These are phyloP conservation scores for Chaetoscypha palmicola DNA, from an alignment of 2,329 filamentous ascomycete genomes.

Conservation along the genomic window DNA sequence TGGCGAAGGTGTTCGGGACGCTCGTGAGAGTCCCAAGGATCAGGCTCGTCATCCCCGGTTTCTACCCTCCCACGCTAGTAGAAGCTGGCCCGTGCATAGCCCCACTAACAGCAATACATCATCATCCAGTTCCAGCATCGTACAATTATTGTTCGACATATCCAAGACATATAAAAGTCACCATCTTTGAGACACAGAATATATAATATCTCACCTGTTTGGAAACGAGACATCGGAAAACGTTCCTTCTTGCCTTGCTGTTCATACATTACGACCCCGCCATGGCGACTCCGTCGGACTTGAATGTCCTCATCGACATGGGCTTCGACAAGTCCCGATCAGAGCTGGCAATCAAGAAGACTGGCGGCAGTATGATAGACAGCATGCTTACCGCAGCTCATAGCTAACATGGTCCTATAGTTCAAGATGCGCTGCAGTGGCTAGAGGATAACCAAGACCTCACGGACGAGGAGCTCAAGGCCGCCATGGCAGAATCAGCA, in stretches of 20 bases:
- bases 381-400: background rate
- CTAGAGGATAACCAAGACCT: slow-evolving; percentile 88
- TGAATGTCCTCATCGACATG: slow-evolving; percentile 59
- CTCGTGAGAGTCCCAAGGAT: slow-evolving; percentile 2
- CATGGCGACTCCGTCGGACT: slow-evolving; percentile 50
- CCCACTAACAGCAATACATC: too few relatives aligned
- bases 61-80: too few relatives aligned
- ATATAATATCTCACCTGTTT: too few relatives aligned
- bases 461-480: slow-evolving; percentile 71
- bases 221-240: too few relatives aligned
- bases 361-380: slow-evolving; percentile 72
- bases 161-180: too few relatives aligned
- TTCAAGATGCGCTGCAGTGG: slow-evolving; percentile 90
- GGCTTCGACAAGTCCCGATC: slow-evolving; percentile 79
- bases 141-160: too few relatives aligned
- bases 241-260: background rate
- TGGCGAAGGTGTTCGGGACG: background rate
- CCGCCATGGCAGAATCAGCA: slow-evolving; percentile 35
- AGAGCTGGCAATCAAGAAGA: slow-evolving; percentile 76
- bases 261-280: slow-evolving; percentile 22
- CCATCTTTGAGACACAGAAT: too few relatives aligned
- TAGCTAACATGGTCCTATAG: slow-evolving; percentile 37
- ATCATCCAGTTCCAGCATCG: too few relatives aligned
- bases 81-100: too few relatives aligned
- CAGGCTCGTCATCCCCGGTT: too few relatives aligned